These are phyloP conservation scores for Skeletonema tropicum DNA, from an alignment of 108 stramenopile species.

Conservation along the genomic window DNA sequence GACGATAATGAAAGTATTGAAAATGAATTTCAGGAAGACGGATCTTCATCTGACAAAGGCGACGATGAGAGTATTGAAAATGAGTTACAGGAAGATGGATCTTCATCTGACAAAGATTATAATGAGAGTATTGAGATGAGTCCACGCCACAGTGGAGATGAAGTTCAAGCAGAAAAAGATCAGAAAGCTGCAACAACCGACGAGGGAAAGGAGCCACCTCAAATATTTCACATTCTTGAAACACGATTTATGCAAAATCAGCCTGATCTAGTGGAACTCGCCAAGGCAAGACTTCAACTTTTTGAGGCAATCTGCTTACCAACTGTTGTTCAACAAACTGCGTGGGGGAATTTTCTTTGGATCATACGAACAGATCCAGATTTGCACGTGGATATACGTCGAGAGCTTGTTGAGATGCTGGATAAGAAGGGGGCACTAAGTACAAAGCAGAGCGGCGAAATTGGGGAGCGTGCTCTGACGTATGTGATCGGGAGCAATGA, in stretches of 20 bases:
- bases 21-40: background rate
- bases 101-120: too few relatives aligned
- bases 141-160: background rate
- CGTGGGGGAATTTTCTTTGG: constrained; percentile 45
- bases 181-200: background rate
- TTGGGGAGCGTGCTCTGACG: constrained; percentile 44
- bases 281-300: constrained; percentile 47
- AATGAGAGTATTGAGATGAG: background rate
- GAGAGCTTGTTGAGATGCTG: constrained; percentile 29
- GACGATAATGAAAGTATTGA: background rate
- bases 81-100: too few relatives aligned
- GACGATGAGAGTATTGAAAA: too few relatives aligned
- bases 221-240: constrained; percentile 55
- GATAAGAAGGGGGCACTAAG: constrained; percentile 24
- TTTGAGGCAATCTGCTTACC: constrained; percentile 48
- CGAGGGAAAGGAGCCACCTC: constrained; percentile 20
- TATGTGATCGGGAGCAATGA: constrained; percentile 66
- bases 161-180: background rate
- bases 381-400: constrained; percentile 21
- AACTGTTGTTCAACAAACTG: constrained; percentile 37
- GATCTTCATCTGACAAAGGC: background rate
- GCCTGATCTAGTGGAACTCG: constrained; percentile 35
- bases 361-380: constrained; percentile 48
- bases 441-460: background rate
- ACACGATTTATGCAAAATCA: constrained; percentile 58